A percentile compares a stretch with the other conserved stretches of the same genome.
phyloP scores from a whole-genome alignment of 345 rosid genomes.

The Ceriops tagal region DNA sequence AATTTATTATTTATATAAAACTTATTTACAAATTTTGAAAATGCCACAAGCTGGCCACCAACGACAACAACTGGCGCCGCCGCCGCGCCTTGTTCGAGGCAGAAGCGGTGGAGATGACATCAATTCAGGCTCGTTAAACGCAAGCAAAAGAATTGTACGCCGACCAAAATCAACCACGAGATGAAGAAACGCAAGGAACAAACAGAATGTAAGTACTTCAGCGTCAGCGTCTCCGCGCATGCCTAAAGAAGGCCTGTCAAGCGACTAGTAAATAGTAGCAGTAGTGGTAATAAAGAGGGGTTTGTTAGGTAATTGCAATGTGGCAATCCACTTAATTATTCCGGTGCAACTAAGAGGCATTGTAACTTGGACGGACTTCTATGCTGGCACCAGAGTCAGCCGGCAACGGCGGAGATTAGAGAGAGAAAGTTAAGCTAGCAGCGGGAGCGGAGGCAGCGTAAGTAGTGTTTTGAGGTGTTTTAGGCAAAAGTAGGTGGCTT shows the following conservation, averaged over 20 bases:
- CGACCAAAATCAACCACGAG: slow-evolving; percentile 47
- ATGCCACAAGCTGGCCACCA: slow-evolving; percentile 27
- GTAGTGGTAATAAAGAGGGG: slow-evolving; percentile 13
- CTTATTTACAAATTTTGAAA: neutral
- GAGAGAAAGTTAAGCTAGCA: slow-evolving; percentile 19
- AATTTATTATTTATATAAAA: no score
- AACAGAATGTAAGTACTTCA: slow-evolving; percentile 13
- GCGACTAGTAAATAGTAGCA: neutral
- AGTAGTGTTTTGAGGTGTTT: slow-evolving; percentile 65
- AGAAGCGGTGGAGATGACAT: slow-evolving; percentile 41
- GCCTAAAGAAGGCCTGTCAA: slow-evolving; percentile 16
- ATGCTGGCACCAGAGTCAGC: slow-evolving; percentile 30
- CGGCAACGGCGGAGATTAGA: slow-evolving; percentile 9
- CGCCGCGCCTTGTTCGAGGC: slow-evolving; percentile 36
- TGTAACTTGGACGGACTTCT: slow-evolving; percentile 60
- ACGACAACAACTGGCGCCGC: slow-evolving; percentile 3
- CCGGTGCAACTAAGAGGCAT: slow-evolving; percentile 44
- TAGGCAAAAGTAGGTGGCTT: slow-evolving; percentile 57
- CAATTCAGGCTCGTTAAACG: slow-evolving; percentile 4
- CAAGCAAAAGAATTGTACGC: slow-evolving; percentile 18
- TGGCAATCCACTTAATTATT: slow-evolving; percentile 32
- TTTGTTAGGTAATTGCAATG: slow-evolving; percentile 36
- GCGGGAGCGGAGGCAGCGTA: slow-evolving; percentile 35
- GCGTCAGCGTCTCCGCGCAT: neutral
- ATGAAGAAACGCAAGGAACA: slow-evolving; percentile 19